These are phyloP conservation scores for Alternaria brassicae DNA, from an alignment of 2,329 filamentous ascomycete species.

Conservation along the genomic window DNA sequence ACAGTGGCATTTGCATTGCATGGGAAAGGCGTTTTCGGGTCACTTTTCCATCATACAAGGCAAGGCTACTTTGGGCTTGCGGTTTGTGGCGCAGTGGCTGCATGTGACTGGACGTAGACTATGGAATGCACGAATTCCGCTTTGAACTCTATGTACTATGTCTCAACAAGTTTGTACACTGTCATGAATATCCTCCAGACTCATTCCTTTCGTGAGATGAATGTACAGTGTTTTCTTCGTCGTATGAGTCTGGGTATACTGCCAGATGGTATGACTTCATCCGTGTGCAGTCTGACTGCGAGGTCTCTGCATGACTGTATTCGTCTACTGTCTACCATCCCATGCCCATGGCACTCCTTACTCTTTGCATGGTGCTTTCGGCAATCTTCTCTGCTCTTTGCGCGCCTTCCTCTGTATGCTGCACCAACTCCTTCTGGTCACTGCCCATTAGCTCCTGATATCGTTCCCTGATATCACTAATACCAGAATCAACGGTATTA, in stretches of 20 bases:
- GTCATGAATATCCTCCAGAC: too few relatives aligned
- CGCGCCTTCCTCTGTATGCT: slow-evolving; percentile 66
- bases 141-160: not conserved
- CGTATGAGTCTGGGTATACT: not conserved
- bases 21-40: slow-evolving; percentile 22
- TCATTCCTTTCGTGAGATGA: too few relatives aligned
- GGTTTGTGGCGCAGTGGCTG: not conserved
- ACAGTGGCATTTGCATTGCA: slow-evolving; percentile 27
- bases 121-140: not conserved
- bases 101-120: not conserved
- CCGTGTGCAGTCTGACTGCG: not conserved
- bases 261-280: not conserved
- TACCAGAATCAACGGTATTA: slow-evolving; percentile 61
- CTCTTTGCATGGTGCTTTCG: slow-evolving; percentile 54
- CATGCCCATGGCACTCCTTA: slow-evolving; percentile 30
- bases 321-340: not conserved
- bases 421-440: slow-evolving; percentile 62
- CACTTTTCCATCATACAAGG: slow-evolving; percentile 3
- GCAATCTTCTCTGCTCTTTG: slow-evolving; percentile 69
- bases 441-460: slow-evolving; percentile 63
- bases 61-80: not conserved
- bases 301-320: not conserved
- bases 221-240: too few relatives aligned
- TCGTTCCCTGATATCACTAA: slow-evolving; percentile 63
- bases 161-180: too few relatives aligned